Evolutionary conservation across 768 basidiomycete species (phyloP).

Genomic region (Phylloporus rhodoxanthus): DNA sequence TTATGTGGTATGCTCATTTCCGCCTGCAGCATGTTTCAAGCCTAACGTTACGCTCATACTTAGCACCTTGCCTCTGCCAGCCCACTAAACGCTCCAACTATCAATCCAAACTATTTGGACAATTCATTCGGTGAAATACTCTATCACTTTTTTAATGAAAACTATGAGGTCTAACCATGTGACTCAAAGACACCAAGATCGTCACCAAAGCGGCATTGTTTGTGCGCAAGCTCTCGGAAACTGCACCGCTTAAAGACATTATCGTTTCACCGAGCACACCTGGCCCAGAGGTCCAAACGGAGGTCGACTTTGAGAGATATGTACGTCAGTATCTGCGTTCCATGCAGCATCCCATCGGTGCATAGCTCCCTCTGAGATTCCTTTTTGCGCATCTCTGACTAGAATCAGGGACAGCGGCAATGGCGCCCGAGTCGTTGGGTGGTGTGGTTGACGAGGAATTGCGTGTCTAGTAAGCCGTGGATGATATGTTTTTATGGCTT

Average conservation of each 20-base stretch:
- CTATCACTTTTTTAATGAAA: background rate
- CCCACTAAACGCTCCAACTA: constrained; percentile 9
- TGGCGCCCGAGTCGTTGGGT: constrained; percentile 15
- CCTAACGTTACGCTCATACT: background rate
- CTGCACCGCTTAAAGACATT: constrained; percentile 12
- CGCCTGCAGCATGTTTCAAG: background rate
- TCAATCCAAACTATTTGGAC: constrained; percentile 12
- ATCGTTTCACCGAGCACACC: constrained; percentile 15
- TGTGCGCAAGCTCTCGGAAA: constrained; percentile 12
- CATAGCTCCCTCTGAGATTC: background rate
- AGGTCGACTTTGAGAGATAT: constrained; percentile 12
- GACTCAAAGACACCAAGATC: constrained; percentile 9
- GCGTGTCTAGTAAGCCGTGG: constrained; percentile 11
- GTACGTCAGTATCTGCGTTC: background rate
- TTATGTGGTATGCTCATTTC: constrained; percentile 6
- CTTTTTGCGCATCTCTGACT: background rate
- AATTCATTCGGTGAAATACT: constrained; percentile 9
- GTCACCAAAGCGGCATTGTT: constrained; percentile 12
- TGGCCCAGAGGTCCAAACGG: constrained; percentile 16
- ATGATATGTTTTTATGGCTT: background rate
- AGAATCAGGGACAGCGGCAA: constrained; percentile 13
- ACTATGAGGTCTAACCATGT: background rate
- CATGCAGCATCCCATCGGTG: constrained; percentile 13
- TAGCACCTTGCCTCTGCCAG: constrained; percentile 15
- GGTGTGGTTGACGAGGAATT: constrained; percentile 16